Conservation (phyloP, 495 filamentous ascomycete genomes). For the Aspergillus nidulans region DNA sequence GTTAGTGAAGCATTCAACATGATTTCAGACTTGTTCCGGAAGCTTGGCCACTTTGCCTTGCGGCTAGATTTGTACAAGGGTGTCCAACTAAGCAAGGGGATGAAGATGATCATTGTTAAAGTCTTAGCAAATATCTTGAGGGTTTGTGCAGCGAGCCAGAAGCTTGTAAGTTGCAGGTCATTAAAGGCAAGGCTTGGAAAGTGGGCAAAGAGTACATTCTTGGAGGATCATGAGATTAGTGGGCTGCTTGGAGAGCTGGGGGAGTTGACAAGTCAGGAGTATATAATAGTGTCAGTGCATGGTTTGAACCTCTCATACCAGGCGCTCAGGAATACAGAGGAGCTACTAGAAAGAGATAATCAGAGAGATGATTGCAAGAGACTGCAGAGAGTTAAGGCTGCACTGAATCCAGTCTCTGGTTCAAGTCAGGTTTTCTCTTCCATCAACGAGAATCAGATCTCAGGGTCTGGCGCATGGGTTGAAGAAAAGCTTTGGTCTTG, state of each 20-base stretch:
- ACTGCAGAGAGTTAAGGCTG: neutral
- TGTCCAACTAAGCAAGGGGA: neutral
- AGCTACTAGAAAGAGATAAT: neutral
- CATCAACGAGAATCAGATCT: neutral
- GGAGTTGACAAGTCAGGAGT: neutral
- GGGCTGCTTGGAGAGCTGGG: neutral
- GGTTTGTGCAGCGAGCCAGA: slow-evolving; percentile 16
- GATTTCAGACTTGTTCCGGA: slow-evolving; percentile 18
- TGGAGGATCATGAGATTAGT: slow-evolving; percentile 2
- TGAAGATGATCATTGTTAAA: neutral
- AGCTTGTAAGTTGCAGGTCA: slow-evolving; percentile 16
- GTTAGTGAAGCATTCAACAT: slow-evolving; percentile 23
- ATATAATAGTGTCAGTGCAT: neutral
- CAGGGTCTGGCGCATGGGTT: neutral
- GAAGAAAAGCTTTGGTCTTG: neutral
- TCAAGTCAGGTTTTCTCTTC: neutral
- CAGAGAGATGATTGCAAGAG: neutral
- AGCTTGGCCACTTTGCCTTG: slow-evolving; percentile 22
- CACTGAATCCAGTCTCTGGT: neutral
- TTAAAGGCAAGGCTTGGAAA: slow-evolving; percentile 9
- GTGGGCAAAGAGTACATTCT: slow-evolving; percentile 2
- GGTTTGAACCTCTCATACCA: neutral
- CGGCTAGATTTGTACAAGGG: slow-evolving; percentile 1
- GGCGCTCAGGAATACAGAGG: neutral
- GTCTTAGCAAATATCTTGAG: neutral